Conservation (phyloP, 1,284 basidiomycete genomes). For the Meira nashicola region DNA sequence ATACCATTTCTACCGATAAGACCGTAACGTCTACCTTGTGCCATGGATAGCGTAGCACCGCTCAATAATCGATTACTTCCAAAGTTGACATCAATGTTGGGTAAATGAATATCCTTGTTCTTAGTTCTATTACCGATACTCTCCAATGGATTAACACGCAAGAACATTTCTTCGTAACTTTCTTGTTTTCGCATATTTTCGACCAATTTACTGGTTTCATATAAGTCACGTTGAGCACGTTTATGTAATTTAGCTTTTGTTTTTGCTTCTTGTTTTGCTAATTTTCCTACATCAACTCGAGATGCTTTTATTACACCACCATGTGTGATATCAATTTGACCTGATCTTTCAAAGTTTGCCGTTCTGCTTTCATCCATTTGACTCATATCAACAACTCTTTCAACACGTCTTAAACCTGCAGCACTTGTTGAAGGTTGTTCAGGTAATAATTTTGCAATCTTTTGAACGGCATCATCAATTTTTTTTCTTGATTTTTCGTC, state of each 20-base stretch:
- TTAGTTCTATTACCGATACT: slow-evolving; percentile 69
- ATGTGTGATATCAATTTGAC: slow-evolving; percentile 67
- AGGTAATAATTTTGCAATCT: slow-evolving; percentile 35
- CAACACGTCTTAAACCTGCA: slow-evolving; percentile 66
- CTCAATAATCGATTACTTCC: slow-evolving; percentile 87
- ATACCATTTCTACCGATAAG: slow-evolving; percentile 62
- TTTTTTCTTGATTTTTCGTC: slow-evolving; percentile 27
- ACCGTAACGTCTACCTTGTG: slow-evolving; percentile 53
- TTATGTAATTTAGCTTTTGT: slow-evolving; percentile 97
- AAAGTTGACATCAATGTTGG: slow-evolving; percentile 70
- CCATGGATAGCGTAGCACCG: slow-evolving; percentile 53
- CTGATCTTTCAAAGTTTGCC: slow-evolving; percentile 46
- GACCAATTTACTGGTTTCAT: slow-evolving; percentile 91
- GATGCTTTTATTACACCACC: slow-evolving; percentile 93
- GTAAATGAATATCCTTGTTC: slow-evolving; percentile 77
- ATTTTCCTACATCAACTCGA: slow-evolving; percentile 92
- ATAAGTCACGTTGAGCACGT: slow-evolving; percentile 71
- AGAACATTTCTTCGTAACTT: slow-evolving; percentile 96
- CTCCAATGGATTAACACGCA: slow-evolving; percentile 97
- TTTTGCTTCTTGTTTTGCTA: slow-evolving; percentile 98
- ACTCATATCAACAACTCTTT: slow-evolving; percentile 93
- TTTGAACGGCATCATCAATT: slow-evolving; percentile 28
- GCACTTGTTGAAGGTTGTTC: slow-evolving; percentile 28
- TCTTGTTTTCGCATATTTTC: slow-evolving; percentile 90
- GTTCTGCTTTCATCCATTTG: slow-evolving; percentile 59